Evolutionary conservation across 75 land plant species (phyloP).

Genomic region (Azolla pinnata): DNA sequence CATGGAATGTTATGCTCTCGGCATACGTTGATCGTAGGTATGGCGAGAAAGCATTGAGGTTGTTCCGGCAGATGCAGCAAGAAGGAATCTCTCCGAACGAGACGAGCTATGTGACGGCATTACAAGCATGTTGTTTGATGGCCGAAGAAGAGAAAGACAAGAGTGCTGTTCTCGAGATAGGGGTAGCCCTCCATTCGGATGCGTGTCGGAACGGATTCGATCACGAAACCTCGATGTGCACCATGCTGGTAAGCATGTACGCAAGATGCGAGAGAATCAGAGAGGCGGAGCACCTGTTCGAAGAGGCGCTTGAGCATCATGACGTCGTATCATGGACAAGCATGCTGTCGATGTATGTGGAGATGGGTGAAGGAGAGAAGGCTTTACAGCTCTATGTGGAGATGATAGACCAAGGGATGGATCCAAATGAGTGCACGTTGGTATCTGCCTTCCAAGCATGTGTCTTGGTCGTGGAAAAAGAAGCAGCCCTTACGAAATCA

Average conservation of each 20-base stretch:
- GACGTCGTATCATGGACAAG: no score
- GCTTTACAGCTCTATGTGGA: constrained; percentile 32
- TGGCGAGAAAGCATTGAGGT: constrained; percentile 5
- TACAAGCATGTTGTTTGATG: constrained; percentile 13
- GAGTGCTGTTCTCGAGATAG: constrained; percentile 4
- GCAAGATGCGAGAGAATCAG: background rate
- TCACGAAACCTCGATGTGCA: background rate
- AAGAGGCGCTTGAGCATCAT: no score
- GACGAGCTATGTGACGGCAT: constrained; percentile 8
- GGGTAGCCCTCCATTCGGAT: background rate
- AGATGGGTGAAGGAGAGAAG: background rate
- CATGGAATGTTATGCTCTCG: constrained; percentile 51
- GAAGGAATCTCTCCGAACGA: constrained; percentile 24
- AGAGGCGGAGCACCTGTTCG: no score
- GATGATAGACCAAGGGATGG: constrained; percentile 29
- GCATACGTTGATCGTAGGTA: constrained; percentile 10
- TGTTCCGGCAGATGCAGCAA: constrained; percentile 31
- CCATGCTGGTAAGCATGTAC: background rate
- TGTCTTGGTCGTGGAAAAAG: constrained; percentile 13
- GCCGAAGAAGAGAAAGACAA: background rate
- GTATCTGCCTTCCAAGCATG: constrained; percentile 29
- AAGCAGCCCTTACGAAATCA: background rate
- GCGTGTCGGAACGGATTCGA: background rate
- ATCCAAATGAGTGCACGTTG: constrained; percentile 36
- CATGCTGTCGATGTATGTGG: background rate